phyloP scores from a whole-genome alignment of 768 basidiomycete species.

The Hysterangium stoloniferum region DNA sequence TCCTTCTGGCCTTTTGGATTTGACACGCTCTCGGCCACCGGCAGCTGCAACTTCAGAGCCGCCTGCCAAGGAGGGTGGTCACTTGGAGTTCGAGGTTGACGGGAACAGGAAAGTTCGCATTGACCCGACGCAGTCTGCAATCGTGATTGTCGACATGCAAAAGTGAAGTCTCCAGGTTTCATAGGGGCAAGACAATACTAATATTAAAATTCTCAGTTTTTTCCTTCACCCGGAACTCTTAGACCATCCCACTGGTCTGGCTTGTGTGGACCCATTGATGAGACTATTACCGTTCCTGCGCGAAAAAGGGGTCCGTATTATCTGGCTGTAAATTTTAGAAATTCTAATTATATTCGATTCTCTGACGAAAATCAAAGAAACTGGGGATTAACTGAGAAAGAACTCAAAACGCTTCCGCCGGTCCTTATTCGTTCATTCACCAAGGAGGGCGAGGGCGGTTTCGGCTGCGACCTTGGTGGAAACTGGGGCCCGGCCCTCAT shows the following conservation, averaged over 20 bases:
- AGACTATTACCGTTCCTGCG: slow-evolving; percentile 41
- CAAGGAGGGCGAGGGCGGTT: slow-evolving; percentile 38
- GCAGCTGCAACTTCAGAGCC: slow-evolving; percentile 13
- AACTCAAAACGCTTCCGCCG: slow-evolving; percentile 54
- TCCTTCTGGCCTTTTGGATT: slow-evolving; percentile 52
- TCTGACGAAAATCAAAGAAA: slow-evolving; percentile 33
- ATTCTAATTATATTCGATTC: neutral
- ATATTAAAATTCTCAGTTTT: slow-evolving; percentile 33
- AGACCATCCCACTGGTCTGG: slow-evolving; percentile 45
- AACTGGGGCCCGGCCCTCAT: slow-evolving; percentile 50
- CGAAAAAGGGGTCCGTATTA: slow-evolving; percentile 43
- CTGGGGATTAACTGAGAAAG: slow-evolving; percentile 63
- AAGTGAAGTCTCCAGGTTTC: slow-evolving; percentile 35
- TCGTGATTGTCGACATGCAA: slow-evolving; percentile 72
- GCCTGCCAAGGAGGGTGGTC: slow-evolving; percentile 28
- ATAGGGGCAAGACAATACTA: neutral
- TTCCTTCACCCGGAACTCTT: slow-evolving; percentile 57
- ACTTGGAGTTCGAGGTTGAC: slow-evolving; percentile 48
- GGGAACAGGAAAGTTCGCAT: slow-evolving; percentile 45
- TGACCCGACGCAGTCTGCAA: slow-evolving; percentile 40
- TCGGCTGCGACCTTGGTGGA: slow-evolving; percentile 46
- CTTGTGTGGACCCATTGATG: slow-evolving; percentile 48
- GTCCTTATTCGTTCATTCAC: slow-evolving; percentile 45
- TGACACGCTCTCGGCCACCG: slow-evolving; percentile 44
- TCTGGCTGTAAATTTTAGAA: slow-evolving; percentile 47